These are phyloP conservation scores for Haematococcus lacustris DNA, from an alignment of 139 green algal species.

Conservation along the genomic window DNA sequence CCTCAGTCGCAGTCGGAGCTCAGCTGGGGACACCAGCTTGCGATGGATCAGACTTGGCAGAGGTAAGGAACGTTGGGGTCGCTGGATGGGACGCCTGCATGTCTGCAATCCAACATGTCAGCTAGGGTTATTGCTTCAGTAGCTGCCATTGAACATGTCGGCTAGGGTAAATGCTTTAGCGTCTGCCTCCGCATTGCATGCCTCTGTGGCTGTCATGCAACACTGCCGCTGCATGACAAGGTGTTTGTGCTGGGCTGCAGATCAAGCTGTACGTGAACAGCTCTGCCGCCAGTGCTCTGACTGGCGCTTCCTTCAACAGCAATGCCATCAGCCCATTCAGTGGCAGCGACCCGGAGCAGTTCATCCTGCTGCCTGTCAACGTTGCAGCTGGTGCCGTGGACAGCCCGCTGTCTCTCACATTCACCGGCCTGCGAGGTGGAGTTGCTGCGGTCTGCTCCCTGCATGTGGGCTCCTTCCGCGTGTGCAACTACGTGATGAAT, in stretches of 20 bases:
- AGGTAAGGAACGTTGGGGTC: too few relatives aligned
- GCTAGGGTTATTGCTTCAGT: background rate
- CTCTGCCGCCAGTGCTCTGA: background rate
- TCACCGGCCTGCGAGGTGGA: background rate
- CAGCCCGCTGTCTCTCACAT: background rate
- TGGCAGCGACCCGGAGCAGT: background rate
- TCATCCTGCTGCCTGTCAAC: background rate
- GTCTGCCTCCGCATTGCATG: background rate
- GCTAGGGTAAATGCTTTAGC: background rate
- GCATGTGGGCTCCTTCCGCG: background rate
- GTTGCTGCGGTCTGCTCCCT: background rate
- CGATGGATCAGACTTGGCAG: background rate
- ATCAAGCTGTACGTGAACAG: background rate
- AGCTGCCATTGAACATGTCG: too few relatives aligned
- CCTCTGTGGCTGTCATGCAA: background rate
- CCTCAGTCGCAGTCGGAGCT: background rate
- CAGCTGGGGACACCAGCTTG: slow-evolving; percentile 4
- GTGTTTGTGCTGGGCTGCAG: background rate
- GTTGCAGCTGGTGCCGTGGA: background rate
- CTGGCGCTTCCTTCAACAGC: too few relatives aligned
- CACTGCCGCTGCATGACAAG: background rate
- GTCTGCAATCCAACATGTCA: background rate
- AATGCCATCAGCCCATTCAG: too few relatives aligned
- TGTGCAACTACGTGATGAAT: slow-evolving; percentile 5
- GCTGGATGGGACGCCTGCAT: too few relatives aligned